Evolutionary conservation across 345 rosid species (phyloP), one percentile per base, ranked within the genome.

Genomic region (Acer yangbiense): DNA sequence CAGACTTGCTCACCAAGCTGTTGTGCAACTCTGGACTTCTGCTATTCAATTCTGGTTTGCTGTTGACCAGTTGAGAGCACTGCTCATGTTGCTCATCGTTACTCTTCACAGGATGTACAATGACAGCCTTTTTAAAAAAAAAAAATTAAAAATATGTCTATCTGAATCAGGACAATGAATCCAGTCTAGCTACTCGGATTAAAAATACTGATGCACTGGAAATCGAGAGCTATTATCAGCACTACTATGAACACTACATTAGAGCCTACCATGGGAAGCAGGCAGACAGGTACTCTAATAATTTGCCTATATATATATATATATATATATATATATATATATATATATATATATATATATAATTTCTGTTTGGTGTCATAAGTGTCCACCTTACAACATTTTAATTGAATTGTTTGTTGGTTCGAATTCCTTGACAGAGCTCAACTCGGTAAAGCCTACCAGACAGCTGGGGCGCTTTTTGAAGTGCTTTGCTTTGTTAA

Each of bases 371-470:
- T n/a, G n/a, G n/a, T n/a, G n/a, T n/a, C n/a, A n/a, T n/a, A n/a
- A n/a, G n/a, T n/a, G n/a, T n/a, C n/a, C n/a, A n/a, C n/a, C n/a
- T n/a, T 43, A 12, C 64, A 21, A 6, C 61, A 11, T 23, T 27
- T 20, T 62, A 68, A 18, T 20, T 67, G 44, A 29, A 23, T 32
- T 66, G 65, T 48, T 32, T 66, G 65, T 48, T 23, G 74, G 77
- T 35, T 52, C 65, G 44, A 67, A 71, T 72, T 83, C 76, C 70
- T 81, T 78, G 77, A 52, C 87, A 96, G 99, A 85, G 99, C 97
- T 86, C 99, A 96, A 85, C 98, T 96, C 81, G 98, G 96, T 44
- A 94, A 96, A 85, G 99, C 97, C 83, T 94, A 96, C 84, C 97
- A 90, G 87, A 96, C 98, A 13, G 99, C 99, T 0, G 98, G 97